These are phyloP conservation scores for Trichoderma virens DNA, from an alignment of 495 filamentous ascomycete species.

Conservation along the genomic window DNA sequence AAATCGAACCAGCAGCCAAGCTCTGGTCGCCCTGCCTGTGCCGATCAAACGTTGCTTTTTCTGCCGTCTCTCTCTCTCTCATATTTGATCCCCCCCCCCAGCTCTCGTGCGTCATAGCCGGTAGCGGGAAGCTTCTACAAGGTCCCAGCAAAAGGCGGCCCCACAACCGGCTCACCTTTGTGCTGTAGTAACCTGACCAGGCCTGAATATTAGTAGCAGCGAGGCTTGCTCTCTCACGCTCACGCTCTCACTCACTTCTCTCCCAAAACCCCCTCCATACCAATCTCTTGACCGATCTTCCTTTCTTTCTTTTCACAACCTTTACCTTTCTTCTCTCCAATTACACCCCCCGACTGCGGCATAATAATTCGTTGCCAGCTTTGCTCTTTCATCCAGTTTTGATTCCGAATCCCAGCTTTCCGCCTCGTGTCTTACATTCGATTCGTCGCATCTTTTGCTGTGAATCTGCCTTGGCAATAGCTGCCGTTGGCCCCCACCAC, in stretches of 20 bases:
- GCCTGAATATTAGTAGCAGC: neutral
- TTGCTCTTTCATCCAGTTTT: neutral
- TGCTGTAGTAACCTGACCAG: neutral
- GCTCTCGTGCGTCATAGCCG: neutral
- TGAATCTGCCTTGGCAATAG: neutral
- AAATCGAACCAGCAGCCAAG: too few relatives aligned
- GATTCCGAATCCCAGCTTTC: neutral
- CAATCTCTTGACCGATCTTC: neutral
- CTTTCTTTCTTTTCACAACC: constrained; percentile 5
- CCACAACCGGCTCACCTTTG: constrained; percentile 1
- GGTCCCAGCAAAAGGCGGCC: constrained; percentile 4
- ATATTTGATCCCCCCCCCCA: neutral
- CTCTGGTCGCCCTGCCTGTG: too few relatives aligned
- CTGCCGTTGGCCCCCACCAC: neutral
- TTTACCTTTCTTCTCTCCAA: neutral
- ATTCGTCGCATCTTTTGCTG: neutral
- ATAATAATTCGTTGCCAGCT: neutral
- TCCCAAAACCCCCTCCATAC: neutral
- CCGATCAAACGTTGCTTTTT: neutral
- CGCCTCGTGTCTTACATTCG: neutral
- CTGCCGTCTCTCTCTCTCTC: neutral
- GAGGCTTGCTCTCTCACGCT: too few relatives aligned
- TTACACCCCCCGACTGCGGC: neutral
- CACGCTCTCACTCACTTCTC: neutral
- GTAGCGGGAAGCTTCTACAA: constrained; percentile 2